Evolutionary conservation across 441 rosid genomes (phyloP), one percentile per base, ranked within the genome.

Genomic region (Gossypium gossypioides): DNA sequence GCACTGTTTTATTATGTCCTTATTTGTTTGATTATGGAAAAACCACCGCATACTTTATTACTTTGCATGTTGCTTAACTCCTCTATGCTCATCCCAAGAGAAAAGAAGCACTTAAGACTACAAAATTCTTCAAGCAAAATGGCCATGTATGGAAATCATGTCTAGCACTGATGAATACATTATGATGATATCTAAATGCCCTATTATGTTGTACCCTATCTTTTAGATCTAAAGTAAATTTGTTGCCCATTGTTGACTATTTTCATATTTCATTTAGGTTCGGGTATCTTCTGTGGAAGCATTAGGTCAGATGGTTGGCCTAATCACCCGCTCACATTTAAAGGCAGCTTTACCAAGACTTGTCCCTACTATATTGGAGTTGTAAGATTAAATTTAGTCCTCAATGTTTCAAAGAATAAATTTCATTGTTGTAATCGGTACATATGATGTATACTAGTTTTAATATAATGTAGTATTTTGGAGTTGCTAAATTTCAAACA

Each of bases 231-330:
- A n/a, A 66, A 66, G 13, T 44, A 6, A 25, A 7, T n/a, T 44
- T 71, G 13, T 15, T 59, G 40, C 18, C 6, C 22, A 52, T 59
- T n/a, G 48, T 65, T 78, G 55, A 73, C 42, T 68, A 54, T 7
- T 61, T 73, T 77, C 69, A 55, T 82, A 55, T 73, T 76, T 79
- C 67, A 44, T 61, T 74, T 73, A 95, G 99, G 96, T 92, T 55
- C 97, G 97, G 29, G 81, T 87, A 68, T 87, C 93, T 71, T 88
- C 99, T 76, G 93, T 95, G 67, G 97, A 95, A 85, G 99, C 97
- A 61, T 81, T 95, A 79, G 97, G 99, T 73, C 99, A 95, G 78
- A 91, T 95, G 97, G 96, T 92, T 75, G 93, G 97, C 75, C 95
- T 92, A 77, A 80, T 95, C 81, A 85, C 91, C 32, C 83, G 99